Conservation (phyloP, 495 filamentous ascomycete genomes). For the Penicillium malachiteum region DNA sequence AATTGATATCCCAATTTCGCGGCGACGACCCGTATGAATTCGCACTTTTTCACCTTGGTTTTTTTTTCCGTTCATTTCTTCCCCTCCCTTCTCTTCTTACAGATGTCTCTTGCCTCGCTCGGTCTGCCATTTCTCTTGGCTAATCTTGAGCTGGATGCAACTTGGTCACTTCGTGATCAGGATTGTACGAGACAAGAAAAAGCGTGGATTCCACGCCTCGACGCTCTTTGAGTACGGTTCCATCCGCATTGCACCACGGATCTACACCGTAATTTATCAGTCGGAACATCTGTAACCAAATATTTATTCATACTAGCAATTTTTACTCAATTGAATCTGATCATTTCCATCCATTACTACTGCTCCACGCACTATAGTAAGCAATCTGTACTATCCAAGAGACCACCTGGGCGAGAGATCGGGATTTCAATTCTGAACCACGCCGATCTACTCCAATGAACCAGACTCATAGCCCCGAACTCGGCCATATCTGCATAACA, state of each 20-base stretch:
- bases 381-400: not conserved
- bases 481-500: not conserved
- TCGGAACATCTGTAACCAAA: constrained; percentile 39
- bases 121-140: constrained; percentile 44
- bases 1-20: constrained; percentile 22
- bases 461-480: too few species aligned
- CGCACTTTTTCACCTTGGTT: not conserved
- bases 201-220: constrained; percentile 32
- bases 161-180: constrained; percentile 18
- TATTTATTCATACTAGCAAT: not conserved
- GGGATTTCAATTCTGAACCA: not conserved
- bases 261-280: constrained; percentile 53
- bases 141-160: constrained; percentile 60
- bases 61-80: not conserved
- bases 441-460: not conserved
- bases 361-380: too few species aligned
- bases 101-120: constrained; percentile 58
- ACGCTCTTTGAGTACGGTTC: constrained; percentile 59
- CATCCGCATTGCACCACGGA: constrained; percentile 38
- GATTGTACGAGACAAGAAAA: constrained; percentile 52
- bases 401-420: not conserved
- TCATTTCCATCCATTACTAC: not conserved
- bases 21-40: constrained; percentile 14
- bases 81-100: not conserved
- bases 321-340: not conserved